These are phyloP conservation scores for Pittosporum tobira DNA, from an alignment of 129 eudicot genomes.

Conservation along the genomic window DNA sequence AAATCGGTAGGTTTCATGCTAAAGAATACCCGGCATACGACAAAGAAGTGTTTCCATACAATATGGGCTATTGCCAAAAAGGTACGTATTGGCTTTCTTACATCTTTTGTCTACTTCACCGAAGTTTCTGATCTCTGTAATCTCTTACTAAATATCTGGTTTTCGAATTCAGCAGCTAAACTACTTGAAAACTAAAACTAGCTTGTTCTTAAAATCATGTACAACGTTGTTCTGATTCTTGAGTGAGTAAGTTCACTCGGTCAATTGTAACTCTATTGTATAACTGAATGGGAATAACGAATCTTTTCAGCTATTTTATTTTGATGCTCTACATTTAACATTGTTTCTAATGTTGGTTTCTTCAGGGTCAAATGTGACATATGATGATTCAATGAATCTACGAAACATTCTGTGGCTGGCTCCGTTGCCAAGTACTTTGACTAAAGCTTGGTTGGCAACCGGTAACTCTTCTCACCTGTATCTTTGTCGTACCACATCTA, in stretches of 20 bases:
- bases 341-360: constrained; percentile 9
- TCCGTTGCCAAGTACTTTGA: constrained; percentile 72
- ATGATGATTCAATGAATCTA: constrained; percentile 76
- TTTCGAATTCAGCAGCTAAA: not conserved
- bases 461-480: constrained; percentile 38
- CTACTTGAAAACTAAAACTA: not conserved
- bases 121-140: not conserved
- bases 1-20: constrained; percentile 79
- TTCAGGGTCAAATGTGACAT: constrained; percentile 74
- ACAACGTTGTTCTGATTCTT: not conserved
- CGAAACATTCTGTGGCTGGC: constrained; percentile 96
- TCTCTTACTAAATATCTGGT: not conserved
- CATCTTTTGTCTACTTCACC: not conserved
- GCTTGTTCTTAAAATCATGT: not conserved
- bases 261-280: not conserved
- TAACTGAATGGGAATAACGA: not conserved
- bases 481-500: not conserved
- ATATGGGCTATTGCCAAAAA: constrained; percentile 89
- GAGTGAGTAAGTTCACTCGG: not conserved
- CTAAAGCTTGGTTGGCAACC: constrained; percentile 66
- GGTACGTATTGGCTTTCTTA: constrained; percentile 34
- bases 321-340: constrained; percentile 1
- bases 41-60: constrained; percentile 61
- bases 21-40: constrained; percentile 93
- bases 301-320: not conserved